Conservation (phyloP, 1,139 yeast genomes). For the Zygoascus sp. region DNA sequence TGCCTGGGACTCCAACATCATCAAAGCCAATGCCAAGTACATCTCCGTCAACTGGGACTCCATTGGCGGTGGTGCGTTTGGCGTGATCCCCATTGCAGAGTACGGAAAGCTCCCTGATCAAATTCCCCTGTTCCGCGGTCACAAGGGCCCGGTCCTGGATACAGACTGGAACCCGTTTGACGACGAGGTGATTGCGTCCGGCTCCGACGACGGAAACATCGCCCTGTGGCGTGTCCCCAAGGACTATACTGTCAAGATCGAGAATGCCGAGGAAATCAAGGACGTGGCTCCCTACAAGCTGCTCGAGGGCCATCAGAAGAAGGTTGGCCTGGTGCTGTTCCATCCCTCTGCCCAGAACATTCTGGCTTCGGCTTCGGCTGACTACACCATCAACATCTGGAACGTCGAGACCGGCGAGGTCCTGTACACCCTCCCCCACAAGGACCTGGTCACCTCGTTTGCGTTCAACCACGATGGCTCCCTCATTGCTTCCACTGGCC, state of each 20-base stretch:
- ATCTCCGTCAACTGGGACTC: slow-evolving; percentile 89
- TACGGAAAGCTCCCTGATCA: slow-evolving; percentile 94
- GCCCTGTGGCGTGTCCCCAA: slow-evolving; percentile 84
- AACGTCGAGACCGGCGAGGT: slow-evolving; percentile 71
- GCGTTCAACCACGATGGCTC: slow-evolving; percentile 88
- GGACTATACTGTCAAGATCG: slow-evolving; percentile 67
- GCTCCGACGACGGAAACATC: slow-evolving; percentile 89
- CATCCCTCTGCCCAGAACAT: slow-evolving; percentile 87
- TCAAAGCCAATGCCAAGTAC: slow-evolving; percentile 68
- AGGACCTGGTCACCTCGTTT: slow-evolving; percentile 85
- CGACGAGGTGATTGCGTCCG: slow-evolving; percentile 68
- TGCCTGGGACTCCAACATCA: slow-evolving; percentile 76
- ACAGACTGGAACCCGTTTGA: slow-evolving; percentile 93
- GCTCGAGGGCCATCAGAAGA: slow-evolving; percentile 81
- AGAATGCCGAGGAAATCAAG: slow-evolving; percentile 44
- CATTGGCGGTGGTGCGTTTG: slow-evolving; percentile 97
- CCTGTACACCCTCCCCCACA: slow-evolving; percentile 70
- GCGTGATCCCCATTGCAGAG: slow-evolving; percentile 78
- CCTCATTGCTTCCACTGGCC: slow-evolving; percentile 79
- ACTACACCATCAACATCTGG: slow-evolving; percentile 89
- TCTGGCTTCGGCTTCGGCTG: slow-evolving; percentile 85
- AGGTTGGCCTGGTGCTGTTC: slow-evolving; percentile 88
- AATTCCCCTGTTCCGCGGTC: slow-evolving; percentile 91
- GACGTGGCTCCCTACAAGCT: slow-evolving; percentile 68
- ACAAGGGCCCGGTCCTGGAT: slow-evolving; percentile 89